Base-by-base conservation (phyloP, 768 basidiomycete genomes). In the Boletales sp. region DNA sequence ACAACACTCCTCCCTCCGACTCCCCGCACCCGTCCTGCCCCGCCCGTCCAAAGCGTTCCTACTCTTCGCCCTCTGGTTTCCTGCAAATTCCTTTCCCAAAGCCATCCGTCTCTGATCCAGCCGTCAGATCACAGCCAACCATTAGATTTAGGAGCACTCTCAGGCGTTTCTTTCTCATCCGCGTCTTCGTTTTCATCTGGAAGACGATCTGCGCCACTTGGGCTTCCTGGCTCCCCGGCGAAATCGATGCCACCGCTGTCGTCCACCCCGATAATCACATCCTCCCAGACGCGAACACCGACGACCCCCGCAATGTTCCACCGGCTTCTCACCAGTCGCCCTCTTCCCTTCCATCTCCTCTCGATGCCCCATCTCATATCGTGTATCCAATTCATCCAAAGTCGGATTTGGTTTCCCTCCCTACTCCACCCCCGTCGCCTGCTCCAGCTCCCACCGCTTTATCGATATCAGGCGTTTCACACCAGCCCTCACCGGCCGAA, bases 181-280 rank as follows among this genome's bases (percentile, higher is more conserved):
- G 85, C 38, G 72, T 88, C 52, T 77, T 88, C 53, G 74, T 82
- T 38, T 54, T 84, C 35, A 74, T 84, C 48, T 91, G 89, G 87
- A 75, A 85, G 58, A 77, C 80, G 42, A 68, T 91, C 56, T 80
- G 77, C 54, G 74, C 78, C 8, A 79, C 80, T 18, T 87, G 83
- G 76, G 68, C 73, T n/a, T 78, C 82, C 34, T 61, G 64, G 64
- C 35, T 46, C 34, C 66, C 64, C 12, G 55, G 53, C 17, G 66
- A 68, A 43, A 52, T 59, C 41, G 64, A 60, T 28, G 42, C 15
- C 17, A 57, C 36, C 13, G 9, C 48, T 31, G 31, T 44, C 36
- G 30, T 43, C 18, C 53, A 57, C 19, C 42, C 18, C 35, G 46
- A 46, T 45, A 47, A 50, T 15, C 57, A 51, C 35, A 46, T 48